Conservation (phyloP, 1,139 yeast genomes). For the Candida pseudocylindracea region DNA sequence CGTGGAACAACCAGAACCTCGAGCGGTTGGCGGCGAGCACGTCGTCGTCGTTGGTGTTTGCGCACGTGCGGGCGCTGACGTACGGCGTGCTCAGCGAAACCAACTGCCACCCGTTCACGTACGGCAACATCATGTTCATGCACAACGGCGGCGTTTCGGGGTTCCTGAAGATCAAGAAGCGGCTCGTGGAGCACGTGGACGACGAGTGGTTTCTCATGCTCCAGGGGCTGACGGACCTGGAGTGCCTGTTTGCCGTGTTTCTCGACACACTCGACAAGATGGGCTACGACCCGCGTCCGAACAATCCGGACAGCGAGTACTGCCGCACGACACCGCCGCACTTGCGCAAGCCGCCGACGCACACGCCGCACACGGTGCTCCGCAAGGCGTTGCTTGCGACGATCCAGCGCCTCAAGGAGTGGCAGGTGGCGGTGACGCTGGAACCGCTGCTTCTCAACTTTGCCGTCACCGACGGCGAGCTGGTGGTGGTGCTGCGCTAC, state of each 20-base stretch:
- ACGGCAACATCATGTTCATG: constrained; percentile 82
- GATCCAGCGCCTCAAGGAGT: constrained; percentile 47
- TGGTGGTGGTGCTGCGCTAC: constrained; percentile 77
- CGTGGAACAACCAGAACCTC: constrained; percentile 89
- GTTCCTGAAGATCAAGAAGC: constrained; percentile 52
- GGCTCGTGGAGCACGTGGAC: constrained; percentile 43
- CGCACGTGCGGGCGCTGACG: constrained; percentile 91
- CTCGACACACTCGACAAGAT: constrained; percentile 52
- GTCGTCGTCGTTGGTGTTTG: constrained; percentile 64
- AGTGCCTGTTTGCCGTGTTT: constrained; percentile 80
- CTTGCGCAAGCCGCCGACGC: constrained; percentile 6
- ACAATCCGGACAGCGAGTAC: too few species aligned
- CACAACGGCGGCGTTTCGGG: constrained; percentile 84
- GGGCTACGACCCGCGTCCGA: constrained; percentile 42
- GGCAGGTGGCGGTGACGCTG: constrained; percentile 21
- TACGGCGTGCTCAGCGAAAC: constrained; percentile 88
- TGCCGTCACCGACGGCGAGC: constrained; percentile 85
- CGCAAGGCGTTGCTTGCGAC: constrained; percentile 54
- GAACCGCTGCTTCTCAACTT: constrained; percentile 85
- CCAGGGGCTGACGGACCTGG: constrained; percentile 92
- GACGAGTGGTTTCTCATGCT: constrained; percentile 62
- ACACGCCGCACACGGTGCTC: constrained; percentile 30
- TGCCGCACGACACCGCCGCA: too few species aligned
- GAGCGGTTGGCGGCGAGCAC: constrained; percentile 78
- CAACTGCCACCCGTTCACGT: constrained; percentile 88